Evolutionary conservation across 164 flowering plant genomes (phyloP).

Genomic region (Magnolia sinica): DNA sequence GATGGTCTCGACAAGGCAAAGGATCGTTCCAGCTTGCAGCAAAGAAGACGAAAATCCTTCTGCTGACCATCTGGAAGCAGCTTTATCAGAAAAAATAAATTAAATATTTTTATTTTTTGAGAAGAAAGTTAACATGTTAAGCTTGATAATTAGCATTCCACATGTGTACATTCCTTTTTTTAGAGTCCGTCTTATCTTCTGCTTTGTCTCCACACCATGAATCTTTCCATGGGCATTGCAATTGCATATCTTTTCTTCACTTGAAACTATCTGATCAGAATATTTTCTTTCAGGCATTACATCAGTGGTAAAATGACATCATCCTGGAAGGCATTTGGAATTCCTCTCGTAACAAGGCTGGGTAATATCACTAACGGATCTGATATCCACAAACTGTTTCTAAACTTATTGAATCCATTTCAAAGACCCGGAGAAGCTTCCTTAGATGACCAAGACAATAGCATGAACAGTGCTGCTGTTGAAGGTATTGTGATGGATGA

Average conservation of each 20-base stretch:
- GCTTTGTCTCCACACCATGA: not conserved
- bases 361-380: conserved; percentile 42
- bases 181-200: not conserved
- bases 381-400: conserved; percentile 43
- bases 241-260: not conserved
- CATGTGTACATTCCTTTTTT: not conserved
- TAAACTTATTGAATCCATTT: conserved; percentile 56
- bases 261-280: conserved; percentile 11
- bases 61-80: too few relatives aligned
- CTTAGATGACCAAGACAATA: conserved; percentile 23
- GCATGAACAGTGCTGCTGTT: conserved; percentile 23
- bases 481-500: conserved; percentile 28
- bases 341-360: conserved; percentile 66
- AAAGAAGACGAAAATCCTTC: too few relatives aligned
- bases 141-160: too few relatives aligned
- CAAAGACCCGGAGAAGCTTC: conserved; percentile 23
- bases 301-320: conserved; percentile 41
- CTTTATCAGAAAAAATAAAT: too few relatives aligned
- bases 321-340: conserved; percentile 62
- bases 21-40: too few relatives aligned
- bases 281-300: conserved; percentile 41
- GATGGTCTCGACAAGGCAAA: too few relatives aligned
- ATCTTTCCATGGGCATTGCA: not conserved
- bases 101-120: too few relatives aligned
- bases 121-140: too few relatives aligned